Conservation (phyloP, 192 early-diverging fungal species). For the Coemansia sp. region DNA sequence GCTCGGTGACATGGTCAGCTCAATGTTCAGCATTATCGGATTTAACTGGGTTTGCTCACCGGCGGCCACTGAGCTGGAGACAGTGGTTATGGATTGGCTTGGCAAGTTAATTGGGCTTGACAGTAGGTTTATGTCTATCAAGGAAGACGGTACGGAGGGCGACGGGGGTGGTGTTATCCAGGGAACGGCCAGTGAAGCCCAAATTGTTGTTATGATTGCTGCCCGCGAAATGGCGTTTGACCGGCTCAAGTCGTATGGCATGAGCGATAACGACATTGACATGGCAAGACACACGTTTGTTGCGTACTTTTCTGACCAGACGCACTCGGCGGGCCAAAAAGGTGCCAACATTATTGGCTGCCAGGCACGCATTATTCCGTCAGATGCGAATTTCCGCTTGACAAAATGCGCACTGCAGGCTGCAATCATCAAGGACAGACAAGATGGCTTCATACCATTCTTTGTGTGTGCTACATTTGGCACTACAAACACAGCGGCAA, state of each 20-base stretch:
- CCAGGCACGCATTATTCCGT: slow-evolving; percentile 32
- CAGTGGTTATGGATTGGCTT: slow-evolving; percentile 64
- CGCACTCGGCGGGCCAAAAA: slow-evolving; percentile 61
- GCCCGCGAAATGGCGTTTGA: slow-evolving; percentile 55
- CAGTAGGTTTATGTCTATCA: slow-evolving; percentile 53
- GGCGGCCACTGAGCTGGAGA: slow-evolving; percentile 65
- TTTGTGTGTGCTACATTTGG: slow-evolving; percentile 66
- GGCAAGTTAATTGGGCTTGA: slow-evolving; percentile 62
- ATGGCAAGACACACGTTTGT: slow-evolving; percentile 42
- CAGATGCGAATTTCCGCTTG: slow-evolving; percentile 44
- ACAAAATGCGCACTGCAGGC: slow-evolving; percentile 46
- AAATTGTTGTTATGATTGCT: slow-evolving; percentile 60
- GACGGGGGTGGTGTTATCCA: slow-evolving; percentile 69
- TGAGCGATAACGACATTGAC: slow-evolving; percentile 31
- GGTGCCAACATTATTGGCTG: slow-evolving; percentile 49
- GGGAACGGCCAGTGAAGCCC: slow-evolving; percentile 61
- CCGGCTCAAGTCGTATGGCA: slow-evolving; percentile 20
- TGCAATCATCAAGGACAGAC: slow-evolving; percentile 55
- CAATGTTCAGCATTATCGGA: slow-evolving; percentile 59
- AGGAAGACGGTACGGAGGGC: slow-evolving; percentile 48
- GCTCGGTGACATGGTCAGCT: slow-evolving; percentile 64
- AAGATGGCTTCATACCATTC: slow-evolving; percentile 61
- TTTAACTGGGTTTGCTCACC: slow-evolving; percentile 62
- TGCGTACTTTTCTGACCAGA: slow-evolving; percentile 65
- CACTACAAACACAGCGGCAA: slow-evolving; percentile 59